Conservation (phyloP, 179 eudicot species). For the Gypsophila paniculata region DNA sequence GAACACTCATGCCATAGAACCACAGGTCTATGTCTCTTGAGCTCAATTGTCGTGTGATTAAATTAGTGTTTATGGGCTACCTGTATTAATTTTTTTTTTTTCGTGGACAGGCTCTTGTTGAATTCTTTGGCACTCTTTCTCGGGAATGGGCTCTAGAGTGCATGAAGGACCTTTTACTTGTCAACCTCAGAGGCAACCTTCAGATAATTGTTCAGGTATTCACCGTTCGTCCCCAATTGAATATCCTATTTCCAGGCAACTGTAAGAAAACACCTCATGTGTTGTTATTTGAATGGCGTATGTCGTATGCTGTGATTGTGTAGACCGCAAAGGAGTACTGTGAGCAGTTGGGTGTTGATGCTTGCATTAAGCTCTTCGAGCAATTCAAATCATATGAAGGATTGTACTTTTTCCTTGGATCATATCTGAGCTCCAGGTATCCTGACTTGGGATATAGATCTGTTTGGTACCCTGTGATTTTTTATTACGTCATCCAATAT, state of each 20-base stretch:
- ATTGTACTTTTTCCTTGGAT: constrained; percentile 80
- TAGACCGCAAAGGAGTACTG: constrained; percentile 89
- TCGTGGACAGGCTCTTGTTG: constrained; percentile 73
- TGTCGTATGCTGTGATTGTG: no score
- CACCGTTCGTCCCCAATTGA: background rate
- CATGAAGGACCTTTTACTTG: constrained; percentile 89
- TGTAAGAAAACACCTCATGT: no score
- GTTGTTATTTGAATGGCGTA: no score
- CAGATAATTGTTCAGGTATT: constrained; percentile 93
- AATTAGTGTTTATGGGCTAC: background rate
- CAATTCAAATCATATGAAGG: constrained; percentile 91
- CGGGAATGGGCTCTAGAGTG: constrained; percentile 92
- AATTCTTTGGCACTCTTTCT: constrained; percentile 88
- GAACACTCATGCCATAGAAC: constrained; percentile 96
- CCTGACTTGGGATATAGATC: constrained; percentile 6
- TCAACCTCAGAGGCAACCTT: constrained; percentile 82
- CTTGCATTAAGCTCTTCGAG: constrained; percentile 84
- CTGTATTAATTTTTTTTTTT: constrained; percentile 6
- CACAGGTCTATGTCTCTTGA: constrained; percentile 56
- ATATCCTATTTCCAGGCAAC: no score
- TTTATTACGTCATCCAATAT: background rate
- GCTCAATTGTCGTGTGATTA: background rate
- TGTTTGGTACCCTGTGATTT: constrained; percentile 9
- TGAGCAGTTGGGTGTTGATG: constrained; percentile 80
- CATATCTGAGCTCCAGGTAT: constrained; percentile 91